These are phyloP conservation scores for Boletellus emodensis DNA, from an alignment of 768 basidiomycete species.

Conservation along the genomic window DNA sequence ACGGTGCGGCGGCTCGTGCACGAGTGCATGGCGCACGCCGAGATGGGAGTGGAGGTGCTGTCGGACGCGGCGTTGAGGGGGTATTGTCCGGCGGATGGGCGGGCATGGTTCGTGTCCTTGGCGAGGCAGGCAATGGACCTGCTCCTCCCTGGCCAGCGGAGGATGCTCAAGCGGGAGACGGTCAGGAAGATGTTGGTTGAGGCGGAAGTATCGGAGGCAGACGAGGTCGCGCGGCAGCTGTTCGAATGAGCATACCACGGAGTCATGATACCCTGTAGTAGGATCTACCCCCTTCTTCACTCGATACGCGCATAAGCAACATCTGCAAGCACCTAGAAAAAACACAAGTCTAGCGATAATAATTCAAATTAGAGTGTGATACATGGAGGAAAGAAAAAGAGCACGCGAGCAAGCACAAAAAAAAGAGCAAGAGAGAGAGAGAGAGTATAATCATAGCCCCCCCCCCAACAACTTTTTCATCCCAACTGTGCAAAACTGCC, in stretches of 20 bases:
- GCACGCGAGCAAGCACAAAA: neutral
- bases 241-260: constrained; percentile 12
- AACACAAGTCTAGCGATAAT: neutral
- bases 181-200: constrained; percentile 12
- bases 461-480: constrained; percentile 14
- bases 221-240: constrained; percentile 8
- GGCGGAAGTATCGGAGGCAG: constrained; percentile 1
- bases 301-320: neutral
- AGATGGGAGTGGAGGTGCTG: neutral
- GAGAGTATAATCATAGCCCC: constrained; percentile 23
- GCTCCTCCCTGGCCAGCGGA: constrained; percentile 5
- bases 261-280: neutral
- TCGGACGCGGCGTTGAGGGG: neutral
- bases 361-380: too few species aligned
- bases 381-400: neutral
- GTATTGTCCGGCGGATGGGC: constrained; percentile 7
- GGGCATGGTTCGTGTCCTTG: constrained; percentile 15
- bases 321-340: too few species aligned
- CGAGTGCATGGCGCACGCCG: constrained; percentile 1
- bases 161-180: constrained; percentile 8
- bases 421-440: constrained; percentile 4
- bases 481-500: constrained; percentile 52
- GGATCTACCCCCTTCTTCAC: neutral
- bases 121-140: constrained; percentile 15
- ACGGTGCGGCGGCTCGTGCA: constrained; percentile 12